phyloP scores from a whole-genome alignment of 164 flowering plant genomes.

The Paratinospora sagittata region DNA sequence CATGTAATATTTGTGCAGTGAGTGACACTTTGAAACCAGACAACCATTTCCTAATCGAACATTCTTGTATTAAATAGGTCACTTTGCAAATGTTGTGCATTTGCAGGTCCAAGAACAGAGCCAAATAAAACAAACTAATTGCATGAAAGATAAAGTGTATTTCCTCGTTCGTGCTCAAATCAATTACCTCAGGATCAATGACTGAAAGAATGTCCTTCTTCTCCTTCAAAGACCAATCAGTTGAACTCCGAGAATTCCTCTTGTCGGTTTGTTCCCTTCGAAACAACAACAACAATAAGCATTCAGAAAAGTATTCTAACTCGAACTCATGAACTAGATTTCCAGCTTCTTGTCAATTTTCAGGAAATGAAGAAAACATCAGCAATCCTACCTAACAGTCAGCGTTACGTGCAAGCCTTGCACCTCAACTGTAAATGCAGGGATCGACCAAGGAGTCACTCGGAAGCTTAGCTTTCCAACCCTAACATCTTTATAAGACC shows the following conservation, averaged over 20 bases:
- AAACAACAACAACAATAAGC: conserved; percentile 10
- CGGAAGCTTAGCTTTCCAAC: conserved; percentile 38
- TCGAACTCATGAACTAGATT: not conserved
- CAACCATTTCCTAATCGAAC: not conserved
- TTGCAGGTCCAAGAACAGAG: not conserved
- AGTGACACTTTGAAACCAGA: too few relatives aligned
- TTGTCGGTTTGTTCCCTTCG: conserved; percentile 33
- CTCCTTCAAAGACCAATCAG: conserved; percentile 24
- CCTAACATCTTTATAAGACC: conserved; percentile 39
- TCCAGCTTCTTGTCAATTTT: not conserved
- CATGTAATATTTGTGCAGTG: too few relatives aligned
- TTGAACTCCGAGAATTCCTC: conserved; percentile 14
- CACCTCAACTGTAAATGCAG: conserved; percentile 46
- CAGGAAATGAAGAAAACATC: not conserved
- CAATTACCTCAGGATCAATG: conserved; percentile 75
- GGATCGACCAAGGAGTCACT: conserved; percentile 49
- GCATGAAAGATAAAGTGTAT: not conserved
- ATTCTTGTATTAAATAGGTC: not conserved
- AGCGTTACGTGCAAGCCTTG: conserved; percentile 44
- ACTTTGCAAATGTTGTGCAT: not conserved
- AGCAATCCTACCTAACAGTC: conserved; percentile 33
- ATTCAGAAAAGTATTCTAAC: conserved; percentile 4
- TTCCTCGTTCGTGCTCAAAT: not conserved
- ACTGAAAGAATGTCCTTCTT: conserved; percentile 40
- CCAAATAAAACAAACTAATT: not conserved